Percentiles rank a stretch among this genome's conserved stretches.
phyloP scores from a whole-genome alignment of 331 rosid species.

The Quercus lobata region DNA sequence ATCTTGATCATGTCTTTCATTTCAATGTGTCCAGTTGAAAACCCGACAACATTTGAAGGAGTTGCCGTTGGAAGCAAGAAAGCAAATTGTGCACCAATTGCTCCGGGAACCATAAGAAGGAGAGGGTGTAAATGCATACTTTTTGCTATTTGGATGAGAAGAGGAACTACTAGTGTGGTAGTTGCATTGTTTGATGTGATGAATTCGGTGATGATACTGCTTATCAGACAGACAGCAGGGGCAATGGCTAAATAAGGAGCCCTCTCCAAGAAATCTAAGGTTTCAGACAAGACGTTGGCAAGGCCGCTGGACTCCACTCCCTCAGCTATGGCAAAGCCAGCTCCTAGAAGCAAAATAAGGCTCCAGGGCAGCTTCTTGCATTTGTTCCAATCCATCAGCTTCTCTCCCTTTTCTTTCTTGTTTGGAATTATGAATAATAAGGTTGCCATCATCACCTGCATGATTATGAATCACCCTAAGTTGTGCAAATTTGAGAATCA shows the following conservation, averaged over 20 bases:
- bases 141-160: conserved; percentile 58
- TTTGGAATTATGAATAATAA: conserved; percentile 82
- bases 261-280: conserved; percentile 49
- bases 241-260: conserved; percentile 68
- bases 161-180: conserved; percentile 70
- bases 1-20: conserved; percentile 70
- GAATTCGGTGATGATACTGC: conserved; percentile 75
- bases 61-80: conserved; percentile 75
- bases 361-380: conserved; percentile 93
- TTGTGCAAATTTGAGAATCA: too few relatives aligned
- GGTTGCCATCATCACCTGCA: conserved; percentile 73
- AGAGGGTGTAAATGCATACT: conserved; percentile 76
- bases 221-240: conserved; percentile 55
- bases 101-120: conserved; percentile 78
- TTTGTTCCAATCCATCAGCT: conserved; percentile 87
- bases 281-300: conserved; percentile 55
- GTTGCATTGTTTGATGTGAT: conserved; percentile 87
- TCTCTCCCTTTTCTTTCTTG: conserved; percentile 70
- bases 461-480: not conserved
- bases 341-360: conserved; percentile 73
- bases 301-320: conserved; percentile 77
- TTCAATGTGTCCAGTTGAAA: conserved; percentile 68
- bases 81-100: conserved; percentile 72
- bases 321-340: conserved; percentile 90
- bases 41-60: conserved; percentile 78